Conservation (phyloP, 257 asterid genomes). For the Plectranthus barbatus region DNA sequence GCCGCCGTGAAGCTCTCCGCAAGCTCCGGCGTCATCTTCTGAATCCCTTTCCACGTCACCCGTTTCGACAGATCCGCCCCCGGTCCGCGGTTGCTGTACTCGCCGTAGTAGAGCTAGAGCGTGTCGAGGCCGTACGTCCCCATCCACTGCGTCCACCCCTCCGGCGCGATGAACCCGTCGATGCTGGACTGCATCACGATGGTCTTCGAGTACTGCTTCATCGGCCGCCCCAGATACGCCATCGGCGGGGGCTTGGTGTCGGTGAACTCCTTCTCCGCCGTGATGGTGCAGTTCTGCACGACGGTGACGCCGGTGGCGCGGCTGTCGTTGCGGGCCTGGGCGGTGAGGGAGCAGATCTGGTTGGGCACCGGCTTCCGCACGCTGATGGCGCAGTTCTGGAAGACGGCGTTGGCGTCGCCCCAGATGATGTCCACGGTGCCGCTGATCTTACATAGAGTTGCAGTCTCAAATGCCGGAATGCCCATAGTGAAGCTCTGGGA, state of each 20-base stretch:
- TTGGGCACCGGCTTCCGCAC: constrained; percentile 50
- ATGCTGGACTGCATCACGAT: too few relatives aligned
- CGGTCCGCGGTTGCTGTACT: constrained; percentile 56
- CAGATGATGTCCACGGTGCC: constrained; percentile 81
- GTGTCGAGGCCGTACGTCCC: constrained; percentile 52
- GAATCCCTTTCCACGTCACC: too few relatives aligned
- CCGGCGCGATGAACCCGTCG: too few relatives aligned
- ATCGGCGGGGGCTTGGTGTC: constrained; percentile 2
- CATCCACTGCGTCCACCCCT: constrained; percentile 67
- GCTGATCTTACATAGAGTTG: constrained; percentile 43
- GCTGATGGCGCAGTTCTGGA: constrained; percentile 50
- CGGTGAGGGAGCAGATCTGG: constrained; percentile 74
- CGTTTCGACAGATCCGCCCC: too few relatives aligned
- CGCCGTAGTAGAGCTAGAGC: constrained; percentile 59
- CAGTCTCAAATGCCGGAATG: constrained; percentile 34
- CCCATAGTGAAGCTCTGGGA: constrained; percentile 36
- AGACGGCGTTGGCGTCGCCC: constrained; percentile 61
- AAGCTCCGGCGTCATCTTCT: too few relatives aligned
- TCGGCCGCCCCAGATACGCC: constrained; percentile 71
- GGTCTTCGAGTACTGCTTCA: constrained; percentile 69
- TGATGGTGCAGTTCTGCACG: constrained; percentile 41
- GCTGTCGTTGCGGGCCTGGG: constrained; percentile 63
- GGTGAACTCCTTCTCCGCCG: constrained; percentile 35
- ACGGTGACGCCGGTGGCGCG: constrained; percentile 44
- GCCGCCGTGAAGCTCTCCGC: constrained; percentile 50